Conservation (phyloP, 495 filamentous ascomycete genomes). For the Hapsidospora chrysogenum region DNA sequence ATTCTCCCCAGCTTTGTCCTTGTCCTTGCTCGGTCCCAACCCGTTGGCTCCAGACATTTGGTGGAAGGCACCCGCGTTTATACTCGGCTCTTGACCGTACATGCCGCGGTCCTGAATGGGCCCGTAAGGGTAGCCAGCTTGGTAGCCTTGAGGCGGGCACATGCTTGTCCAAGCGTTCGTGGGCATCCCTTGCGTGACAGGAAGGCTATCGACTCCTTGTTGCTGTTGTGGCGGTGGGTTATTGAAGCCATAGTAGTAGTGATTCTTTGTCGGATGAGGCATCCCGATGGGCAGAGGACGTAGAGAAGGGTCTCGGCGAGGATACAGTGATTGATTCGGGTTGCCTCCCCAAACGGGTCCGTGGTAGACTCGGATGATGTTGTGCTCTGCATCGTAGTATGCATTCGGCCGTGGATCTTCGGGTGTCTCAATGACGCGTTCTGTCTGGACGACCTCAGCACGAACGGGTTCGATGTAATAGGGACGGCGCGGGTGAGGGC, state of each 20-base stretch:
- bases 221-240: conserved; percentile 6
- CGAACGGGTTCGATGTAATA: conserved; percentile 18
- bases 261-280: conserved; percentile 11
- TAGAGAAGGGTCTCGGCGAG: conserved; percentile 4
- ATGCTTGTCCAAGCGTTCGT: conserved; percentile 9
- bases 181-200: conserved; percentile 1
- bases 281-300: conserved; percentile 6
- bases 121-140: not conserved
- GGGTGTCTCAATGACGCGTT: conserved; percentile 22
- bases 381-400: conserved; percentile 24
- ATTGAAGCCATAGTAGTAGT: conserved; percentile 11
- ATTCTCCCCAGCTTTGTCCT: not conserved
- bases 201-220: not conserved
- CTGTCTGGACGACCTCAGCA: conserved; percentile 21
- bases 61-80: not conserved
- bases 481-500: conserved; percentile 5
- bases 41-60: not conserved
- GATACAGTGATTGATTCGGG: conserved; percentile 11
- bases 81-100: not conserved
- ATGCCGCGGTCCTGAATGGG: not conserved
- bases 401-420: conserved; percentile 30
- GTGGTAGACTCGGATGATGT: conserved; percentile 29
- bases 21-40: not conserved
- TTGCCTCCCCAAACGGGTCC: conserved; percentile 29
- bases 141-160: conserved; percentile 5